phyloP scores from a whole-genome alignment of 129 eudicot species.

The sunflower (Helianthus annuus) region DNA sequence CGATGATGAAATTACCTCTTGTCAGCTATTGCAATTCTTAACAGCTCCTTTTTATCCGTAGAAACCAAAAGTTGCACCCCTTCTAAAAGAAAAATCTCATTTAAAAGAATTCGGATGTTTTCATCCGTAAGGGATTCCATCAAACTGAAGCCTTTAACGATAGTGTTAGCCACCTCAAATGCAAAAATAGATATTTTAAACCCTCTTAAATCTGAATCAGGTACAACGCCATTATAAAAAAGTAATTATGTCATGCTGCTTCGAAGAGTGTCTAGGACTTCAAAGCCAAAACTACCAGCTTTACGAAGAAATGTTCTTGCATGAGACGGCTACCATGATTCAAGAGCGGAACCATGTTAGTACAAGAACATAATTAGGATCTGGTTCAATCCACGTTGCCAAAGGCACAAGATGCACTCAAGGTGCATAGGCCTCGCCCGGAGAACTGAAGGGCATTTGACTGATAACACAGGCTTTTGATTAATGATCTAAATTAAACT shows the following conservation, averaged over 20 bases:
- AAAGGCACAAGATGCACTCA: too few species aligned
- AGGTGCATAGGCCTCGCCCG: too few species aligned
- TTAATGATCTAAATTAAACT: not conserved
- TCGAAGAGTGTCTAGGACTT: conserved; percentile 76
- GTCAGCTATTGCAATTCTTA: conserved; percentile 80
- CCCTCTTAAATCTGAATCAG: conserved; percentile 62
- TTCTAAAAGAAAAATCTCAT: conserved; percentile 66
- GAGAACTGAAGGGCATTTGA: too few species aligned
- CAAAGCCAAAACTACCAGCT: conserved; percentile 71
- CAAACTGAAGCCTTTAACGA: conserved; percentile 74
- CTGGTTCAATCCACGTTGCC: too few species aligned
- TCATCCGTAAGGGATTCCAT: conserved; percentile 81
- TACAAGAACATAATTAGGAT: not conserved
- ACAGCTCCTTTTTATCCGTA: conserved; percentile 73
- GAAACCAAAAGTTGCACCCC: conserved; percentile 84
- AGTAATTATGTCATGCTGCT: conserved; percentile 81
- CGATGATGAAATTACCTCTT: conserved; percentile 55
- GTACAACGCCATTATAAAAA: conserved; percentile 55
- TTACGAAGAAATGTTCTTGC: conserved; percentile 74
- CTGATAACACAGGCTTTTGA: too few species aligned
- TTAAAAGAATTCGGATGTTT: conserved; percentile 54
- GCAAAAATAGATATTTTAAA: conserved; percentile 67
- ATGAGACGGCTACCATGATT: conserved; percentile 55
- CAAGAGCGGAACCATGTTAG: conserved; percentile 14
- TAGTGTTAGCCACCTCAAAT: conserved; percentile 94